Evolutionary conservation across 2,329 filamentous ascomycete species (phyloP).

Genomic region (Torrubiella hemipterigena): DNA sequence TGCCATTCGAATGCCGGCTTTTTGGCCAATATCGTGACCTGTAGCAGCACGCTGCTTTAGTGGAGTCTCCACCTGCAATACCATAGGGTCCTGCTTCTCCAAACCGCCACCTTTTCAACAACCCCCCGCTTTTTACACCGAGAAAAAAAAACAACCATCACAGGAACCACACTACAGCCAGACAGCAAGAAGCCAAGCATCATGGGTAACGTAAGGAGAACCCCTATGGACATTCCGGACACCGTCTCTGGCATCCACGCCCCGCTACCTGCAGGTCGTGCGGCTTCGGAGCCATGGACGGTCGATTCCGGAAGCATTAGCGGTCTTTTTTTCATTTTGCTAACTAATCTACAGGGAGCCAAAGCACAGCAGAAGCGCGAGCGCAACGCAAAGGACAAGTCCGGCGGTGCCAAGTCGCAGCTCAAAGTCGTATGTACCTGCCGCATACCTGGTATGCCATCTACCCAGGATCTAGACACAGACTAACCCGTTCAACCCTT

Average conservation of each 20-base stretch:
- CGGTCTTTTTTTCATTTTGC: conserved; percentile 14
- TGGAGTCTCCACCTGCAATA: too few species aligned
- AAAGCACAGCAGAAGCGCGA: conserved; percentile 63
- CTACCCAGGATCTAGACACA: too few species aligned
- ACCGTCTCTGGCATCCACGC: background rate
- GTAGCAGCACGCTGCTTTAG: too few species aligned
- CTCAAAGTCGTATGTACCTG: conserved; percentile 47
- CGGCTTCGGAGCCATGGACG: too few species aligned
- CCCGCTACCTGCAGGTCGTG: background rate
- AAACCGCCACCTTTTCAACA: too few species aligned
- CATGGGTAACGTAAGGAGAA: conserved; percentile 8
- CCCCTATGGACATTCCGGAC: background rate
- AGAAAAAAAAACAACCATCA: background rate
- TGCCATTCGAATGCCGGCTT: too few species aligned
- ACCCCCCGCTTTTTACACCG: too few species aligned
- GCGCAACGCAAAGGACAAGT: conserved; percentile 52
- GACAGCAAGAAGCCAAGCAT: background rate
- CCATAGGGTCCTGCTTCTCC: too few species aligned
- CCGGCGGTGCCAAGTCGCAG: conserved; percentile 50
- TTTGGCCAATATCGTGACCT: too few species aligned
- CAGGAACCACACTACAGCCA: background rate
- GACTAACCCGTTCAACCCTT: background rate
- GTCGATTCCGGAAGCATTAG: too few species aligned
- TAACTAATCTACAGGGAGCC: conserved; percentile 35
- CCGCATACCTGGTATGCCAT: too few species aligned